Evolutionary conservation across 2,329 filamentous ascomycete genomes (phyloP), one percentile per base, ranked within the genome.

Genomic region (Domatiomyces catenatus): DNA sequence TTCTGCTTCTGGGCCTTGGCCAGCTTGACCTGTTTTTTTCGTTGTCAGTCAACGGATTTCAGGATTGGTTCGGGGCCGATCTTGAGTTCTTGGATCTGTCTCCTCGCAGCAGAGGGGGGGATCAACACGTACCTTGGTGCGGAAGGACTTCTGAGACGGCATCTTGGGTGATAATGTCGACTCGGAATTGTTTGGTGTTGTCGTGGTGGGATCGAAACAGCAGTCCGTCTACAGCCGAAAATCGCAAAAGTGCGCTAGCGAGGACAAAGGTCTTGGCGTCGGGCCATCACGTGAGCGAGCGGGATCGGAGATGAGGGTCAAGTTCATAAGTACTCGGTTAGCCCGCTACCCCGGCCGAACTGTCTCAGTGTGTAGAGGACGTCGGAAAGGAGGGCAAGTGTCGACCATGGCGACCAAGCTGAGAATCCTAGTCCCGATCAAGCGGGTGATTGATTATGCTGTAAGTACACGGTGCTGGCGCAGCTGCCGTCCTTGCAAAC

Each of bases 1-100:
- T 98, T 98, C 81, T 96, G 90, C 83, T 94, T 96, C 81, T 96
- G 90, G 72, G 92, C 92, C 81, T 90, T 95, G 71, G 92, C 92
- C 79, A 98, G 88, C 92, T 98, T 98, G 32, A 39, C 32, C 76
- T 93, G 85, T 89, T 98, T 98, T 24, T 24, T 24, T 24, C 22
- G 6, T 24, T 24, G 22, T 24, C 22, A 24, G 32, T 39, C 10
- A 39, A n/a, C n/a, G n/a, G n/a, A n/a, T n/a, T n/a, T n/a, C 32
- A 2, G 8, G 10, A 2, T 39, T 39, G 15, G 32, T 39, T 39
- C 10, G 2, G 10, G 32, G 15, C 12, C 15, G 32, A 5, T 15
- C 12, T 32, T 8, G 26, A 10, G 28, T 10, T 32, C 3, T 32
- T n/a, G n/a, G n/a, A 6, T 6, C 22, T 24, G 32, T 15, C 32